Base-by-base conservation (phyloP, 805 yeast species). In the Kazachstania martiniae region DNA sequence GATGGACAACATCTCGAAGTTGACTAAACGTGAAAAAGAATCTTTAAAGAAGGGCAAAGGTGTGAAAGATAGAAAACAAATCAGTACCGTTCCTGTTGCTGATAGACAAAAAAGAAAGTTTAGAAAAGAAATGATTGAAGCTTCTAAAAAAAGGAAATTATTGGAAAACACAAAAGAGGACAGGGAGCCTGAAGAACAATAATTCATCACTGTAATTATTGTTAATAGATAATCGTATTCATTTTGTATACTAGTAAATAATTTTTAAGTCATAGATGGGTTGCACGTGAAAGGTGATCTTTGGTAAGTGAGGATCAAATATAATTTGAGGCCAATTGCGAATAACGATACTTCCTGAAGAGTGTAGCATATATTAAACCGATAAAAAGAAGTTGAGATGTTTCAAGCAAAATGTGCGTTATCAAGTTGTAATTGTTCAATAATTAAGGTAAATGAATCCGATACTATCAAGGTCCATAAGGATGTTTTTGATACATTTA, bases 11-110 rank as follows among this genome's bases (percentile, higher is more conserved):
- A 56, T 82, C 52, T 65, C 75, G 12, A 82, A 82, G 52, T 59
- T 85, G 36, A 58, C 74, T 9, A 72, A 73, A 47, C 68, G 65
- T 29, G 78, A 78, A 30, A 80, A 80, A 63, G 67, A 72, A 43
- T 49, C 61, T 33, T 59, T 82, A 37, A 78, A 77, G 55, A 62
- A 57, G 35, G 66, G 70, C 6, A 70, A 74, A 54, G 52, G 70
- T 12, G 27, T 26, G 12, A 43, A 36, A 25, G 37, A 16, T 3
- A 70, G 97, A 46, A 72, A 71, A 40, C 72, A 73, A 35, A 87
- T 87, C 45, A 78, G 91, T 46, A 87, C 96, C 0, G 94, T 84
- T 21, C 94, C 94, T 1, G 66, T 67, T 35, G 63, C 75, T 18
- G 68, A 79, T 16, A 72, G 72, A 48, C 61, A 72, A 37, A 80